Evolutionary conservation across 768 basidiomycete species (phyloP), one percentile per base, ranked within the genome.

Genomic region (Hygrophoropsis aurantiaca): DNA sequence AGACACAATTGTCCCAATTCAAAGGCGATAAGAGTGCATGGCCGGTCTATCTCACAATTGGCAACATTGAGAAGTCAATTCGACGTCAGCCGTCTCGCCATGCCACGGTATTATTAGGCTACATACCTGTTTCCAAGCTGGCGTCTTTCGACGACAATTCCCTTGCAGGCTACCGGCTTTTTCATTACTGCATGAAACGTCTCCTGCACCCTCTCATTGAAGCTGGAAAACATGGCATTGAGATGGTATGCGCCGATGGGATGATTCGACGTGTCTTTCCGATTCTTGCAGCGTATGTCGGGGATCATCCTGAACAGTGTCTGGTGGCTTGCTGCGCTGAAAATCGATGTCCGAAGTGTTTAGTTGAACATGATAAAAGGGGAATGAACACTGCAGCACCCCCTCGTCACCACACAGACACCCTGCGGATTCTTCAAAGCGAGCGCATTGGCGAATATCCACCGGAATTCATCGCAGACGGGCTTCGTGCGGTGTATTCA

Each of bases 251-350:
- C 47, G 70, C 69, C 0, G 71, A 77, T 60, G 70, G 75, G 0
- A 8, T 48, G 0, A 19, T 61, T 0, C 60, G 66, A 0, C 56
- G 55, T 1, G 49, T 62, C 13, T 61, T 66, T 47, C 73, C 73
- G 0, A 69, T 79, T 30, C 50, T 78, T 2, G 72, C 75, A 1
- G 54, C 58, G 0, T 69, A 66, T 49, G 52, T 69, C 11, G 66
- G 66, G 0, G 72, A 77, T 54, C 70, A 75, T 47, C 75, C 75
- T 0, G 73, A 78, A 48, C 75, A 78, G 47, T 57, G 68, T 15
- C 64, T 77, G 0, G 64, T 69, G 0, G 65, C 68, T 0, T 59
- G 54, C 9, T 56, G 56, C 39, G 50, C 30, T 35, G 55, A 60
- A 40, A 56, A 52, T 44, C 46, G 44, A 9, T 70, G 69, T 40